A percentile compares a stretch with the other conserved stretches of the same genome.
phyloP scores from a whole-genome alignment of 1,284 basidiomycete species.

The Leccinum pallidistipes region DNA sequence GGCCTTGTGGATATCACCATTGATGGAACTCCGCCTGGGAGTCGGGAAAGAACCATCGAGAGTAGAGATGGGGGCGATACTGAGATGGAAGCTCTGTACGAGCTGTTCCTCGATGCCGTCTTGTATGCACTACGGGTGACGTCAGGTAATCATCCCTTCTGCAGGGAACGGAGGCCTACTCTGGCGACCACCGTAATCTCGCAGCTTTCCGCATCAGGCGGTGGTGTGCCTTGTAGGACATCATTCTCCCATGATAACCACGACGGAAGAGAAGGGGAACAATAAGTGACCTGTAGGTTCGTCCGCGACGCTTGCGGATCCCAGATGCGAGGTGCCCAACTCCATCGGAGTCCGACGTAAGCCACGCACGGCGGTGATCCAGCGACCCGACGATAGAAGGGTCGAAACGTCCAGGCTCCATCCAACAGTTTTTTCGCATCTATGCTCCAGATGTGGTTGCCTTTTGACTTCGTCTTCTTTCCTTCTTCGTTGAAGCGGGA shows the following conservation, averaged over 20 bases:
- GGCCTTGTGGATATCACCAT: slow-evolving; percentile 46
- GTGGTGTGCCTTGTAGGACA: slow-evolving; percentile 69
- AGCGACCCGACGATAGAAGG: slow-evolving; percentile 86
- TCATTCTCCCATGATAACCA: slow-evolving; percentile 92
- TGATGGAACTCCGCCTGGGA: slow-evolving; percentile 61
- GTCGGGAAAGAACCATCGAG: slow-evolving; percentile 59
- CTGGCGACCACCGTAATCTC: slow-evolving; percentile 71
- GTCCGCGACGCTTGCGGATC: slow-evolving; percentile 89
- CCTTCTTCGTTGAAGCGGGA: slow-evolving; percentile 99
- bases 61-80: slow-evolving; percentile 68
- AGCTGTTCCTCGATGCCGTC: slow-evolving; percentile 73
- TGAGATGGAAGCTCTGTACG: slow-evolving; percentile 64
- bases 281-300: slow-evolving; percentile 79
- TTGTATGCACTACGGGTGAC: slow-evolving; percentile 54
- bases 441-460: slow-evolving; percentile 99
- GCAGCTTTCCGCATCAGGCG: slow-evolving; percentile 68
- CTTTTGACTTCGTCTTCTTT: slow-evolving; percentile 99
- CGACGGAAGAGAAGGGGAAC: slow-evolving; percentile 75
- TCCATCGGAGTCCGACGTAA: slow-evolving; percentile 83
- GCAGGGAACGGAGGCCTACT: slow-evolving; percentile 42
- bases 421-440: slow-evolving; percentile 85
- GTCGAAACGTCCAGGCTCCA: slow-evolving; percentile 87
- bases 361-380: slow-evolving; percentile 81
- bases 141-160: slow-evolving; percentile 13
- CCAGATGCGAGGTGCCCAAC: slow-evolving; percentile 95